Evolutionary conservation across 805 yeast genomes (phyloP).

Genomic region (Pichia ethanolica): DNA sequence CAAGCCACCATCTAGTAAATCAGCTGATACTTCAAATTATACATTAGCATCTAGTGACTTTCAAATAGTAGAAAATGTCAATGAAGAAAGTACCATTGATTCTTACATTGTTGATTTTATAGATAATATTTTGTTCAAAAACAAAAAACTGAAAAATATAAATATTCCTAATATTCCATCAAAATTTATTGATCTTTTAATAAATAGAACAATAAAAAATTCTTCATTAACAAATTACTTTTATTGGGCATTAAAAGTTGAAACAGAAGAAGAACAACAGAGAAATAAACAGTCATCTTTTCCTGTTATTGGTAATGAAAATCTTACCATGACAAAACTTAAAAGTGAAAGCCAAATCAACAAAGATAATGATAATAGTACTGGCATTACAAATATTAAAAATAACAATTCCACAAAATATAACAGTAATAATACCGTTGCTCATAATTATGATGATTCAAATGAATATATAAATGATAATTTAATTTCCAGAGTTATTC

Average conservation of each 20-base stretch:
- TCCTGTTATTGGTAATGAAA: background rate
- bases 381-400: background rate
- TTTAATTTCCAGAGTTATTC: constrained; percentile 10
- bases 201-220: constrained; percentile 61
- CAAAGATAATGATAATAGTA: background rate
- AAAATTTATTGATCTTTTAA: constrained; percentile 67
- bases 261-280: constrained; percentile 55
- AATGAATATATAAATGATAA: background rate
- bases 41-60: constrained; percentile 28
- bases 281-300: constrained; percentile 12
- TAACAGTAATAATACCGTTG: no score
- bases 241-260: constrained; percentile 90
- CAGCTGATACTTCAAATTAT: constrained; percentile 15
- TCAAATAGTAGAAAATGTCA: constrained; percentile 22
- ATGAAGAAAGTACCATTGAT: constrained; percentile 18
- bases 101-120: constrained; percentile 16
- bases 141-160: constrained; percentile 11
- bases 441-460: background rate
- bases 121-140: constrained; percentile 13
- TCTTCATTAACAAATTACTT: constrained; percentile 69
- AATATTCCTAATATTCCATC: constrained; percentile 30
- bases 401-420: background rate
- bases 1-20: constrained; percentile 5
- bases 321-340: background rate
- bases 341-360: background rate